Conservation (phyloP, 306 rosid genomes). For the Trichosanthes cucumerina region DNA sequence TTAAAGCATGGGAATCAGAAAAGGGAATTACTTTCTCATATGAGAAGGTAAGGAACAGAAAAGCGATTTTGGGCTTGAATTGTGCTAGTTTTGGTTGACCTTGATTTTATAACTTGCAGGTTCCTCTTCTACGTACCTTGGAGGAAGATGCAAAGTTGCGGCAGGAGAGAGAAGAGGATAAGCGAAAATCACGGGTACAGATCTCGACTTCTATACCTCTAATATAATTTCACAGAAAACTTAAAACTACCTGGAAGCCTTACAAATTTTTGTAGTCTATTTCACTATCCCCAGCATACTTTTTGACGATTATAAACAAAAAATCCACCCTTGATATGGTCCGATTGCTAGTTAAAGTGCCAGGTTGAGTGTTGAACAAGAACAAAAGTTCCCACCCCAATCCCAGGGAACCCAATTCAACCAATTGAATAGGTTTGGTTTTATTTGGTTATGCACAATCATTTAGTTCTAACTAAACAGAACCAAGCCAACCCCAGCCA, state of each 20-base stretch:
- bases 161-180: conserved; percentile 68
- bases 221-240: background rate
- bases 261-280: background rate
- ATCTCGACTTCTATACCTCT: background rate
- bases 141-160: conserved; percentile 48
- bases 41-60: conserved; percentile 54
- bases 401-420: background rate
- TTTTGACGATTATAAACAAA: background rate
- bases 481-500: background rate
- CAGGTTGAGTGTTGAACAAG: background rate
- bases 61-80: background rate
- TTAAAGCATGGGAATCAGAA: conserved; percentile 77
- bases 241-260: background rate
- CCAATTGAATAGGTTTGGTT: background rate
- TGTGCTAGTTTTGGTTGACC: background rate
- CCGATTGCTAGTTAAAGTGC: background rate
- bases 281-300: background rate
- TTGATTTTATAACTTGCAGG: conserved; percentile 31
- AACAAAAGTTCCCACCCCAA: background rate
- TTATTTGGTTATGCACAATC: background rate
- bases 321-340: background rate
- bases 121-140: conserved; percentile 40
- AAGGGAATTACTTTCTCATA: conserved; percentile 75
- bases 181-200: conserved; percentile 70
- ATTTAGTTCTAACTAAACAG: background rate